phyloP scores from a whole-genome alignment of 1,284 basidiomycete species.

The Trametes polyzona region DNA sequence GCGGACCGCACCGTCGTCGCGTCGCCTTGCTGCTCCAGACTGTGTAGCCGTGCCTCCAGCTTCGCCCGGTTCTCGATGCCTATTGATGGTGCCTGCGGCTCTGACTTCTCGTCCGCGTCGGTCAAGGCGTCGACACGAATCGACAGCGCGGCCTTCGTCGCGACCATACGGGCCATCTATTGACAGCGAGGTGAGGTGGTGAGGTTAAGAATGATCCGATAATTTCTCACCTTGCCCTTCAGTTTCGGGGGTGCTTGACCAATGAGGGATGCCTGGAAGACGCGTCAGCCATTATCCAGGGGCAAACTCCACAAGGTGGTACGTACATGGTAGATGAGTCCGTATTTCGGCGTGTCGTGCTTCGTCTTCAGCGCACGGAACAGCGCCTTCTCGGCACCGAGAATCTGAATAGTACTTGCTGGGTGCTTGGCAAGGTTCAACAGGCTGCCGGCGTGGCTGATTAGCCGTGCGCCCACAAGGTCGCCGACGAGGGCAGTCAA shows the following conservation, averaged over 20 bases:
- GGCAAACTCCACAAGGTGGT: neutral
- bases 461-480: conserved; percentile 93
- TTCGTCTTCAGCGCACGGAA: conserved; percentile 99
- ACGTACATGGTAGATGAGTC: conserved; percentile 92
- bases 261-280: conserved; percentile 83
- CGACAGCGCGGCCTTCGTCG: conserved; percentile 95
- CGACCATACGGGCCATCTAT: conserved; percentile 99
- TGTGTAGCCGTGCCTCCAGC: conserved; percentile 91
- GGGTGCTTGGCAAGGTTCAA: conserved; percentile 96
- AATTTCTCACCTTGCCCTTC: conserved; percentile 84
- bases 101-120: conserved; percentile 90
- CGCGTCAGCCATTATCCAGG: neutral
- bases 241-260: conserved; percentile 98
- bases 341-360: conserved; percentile 98
- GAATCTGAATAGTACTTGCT: conserved; percentile 96
- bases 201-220: neutral
- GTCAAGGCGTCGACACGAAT: conserved; percentile 97
- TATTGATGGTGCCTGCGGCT: conserved; percentile 79
- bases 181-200: neutral
- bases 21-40: conserved; percentile 85
- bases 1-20: conserved; percentile 64
- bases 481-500: conserved; percentile 96
- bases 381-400: conserved; percentile 98
- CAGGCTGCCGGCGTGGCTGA: conserved; percentile 96
- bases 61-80: conserved; percentile 94